Percentiles rank a stretch among this genome's conserved stretches.
Evolutionary conservation across 352 stramenopile species (phyloP).

Genomic region (Phytopythium kandeliae): DNA sequence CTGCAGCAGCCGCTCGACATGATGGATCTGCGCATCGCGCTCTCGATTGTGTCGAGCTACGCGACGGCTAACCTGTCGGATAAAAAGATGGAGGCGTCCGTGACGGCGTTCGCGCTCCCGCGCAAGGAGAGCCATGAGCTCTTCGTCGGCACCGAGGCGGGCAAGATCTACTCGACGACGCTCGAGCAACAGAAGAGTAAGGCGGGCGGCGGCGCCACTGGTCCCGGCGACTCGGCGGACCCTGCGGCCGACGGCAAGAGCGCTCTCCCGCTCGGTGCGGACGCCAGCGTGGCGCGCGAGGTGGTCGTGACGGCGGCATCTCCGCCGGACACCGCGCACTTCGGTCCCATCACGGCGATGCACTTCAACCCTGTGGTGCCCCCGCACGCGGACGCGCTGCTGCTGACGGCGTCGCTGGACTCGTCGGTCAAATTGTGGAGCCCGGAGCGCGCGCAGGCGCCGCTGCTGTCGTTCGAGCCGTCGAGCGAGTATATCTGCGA

Average conservation of each 20-base stretch:
- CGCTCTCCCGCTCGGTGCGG: slow-evolving; percentile 17
- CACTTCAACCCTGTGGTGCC: slow-evolving; percentile 76
- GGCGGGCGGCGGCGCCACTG: slow-evolving; percentile 9
- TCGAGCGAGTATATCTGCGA: slow-evolving; percentile 88
- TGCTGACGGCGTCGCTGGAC: slow-evolving; percentile 82
- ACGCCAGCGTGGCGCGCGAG: slow-evolving; percentile 30
- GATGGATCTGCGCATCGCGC: slow-evolving; percentile 75
- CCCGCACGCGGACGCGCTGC: slow-evolving; percentile 61
- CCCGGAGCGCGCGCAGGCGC: slow-evolving; percentile 58
- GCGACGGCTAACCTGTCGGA: slow-evolving; percentile 54
- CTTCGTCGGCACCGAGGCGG: slow-evolving; percentile 79
- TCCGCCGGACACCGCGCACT: slow-evolving; percentile 69
- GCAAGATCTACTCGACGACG: slow-evolving; percentile 73
- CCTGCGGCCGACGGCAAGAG: slow-evolving; percentile 36
- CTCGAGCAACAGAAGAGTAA: slow-evolving; percentile 76
- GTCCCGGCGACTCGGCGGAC: slow-evolving; percentile 13
- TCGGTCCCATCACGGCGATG: slow-evolving; percentile 79
- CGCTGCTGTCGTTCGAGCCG: slow-evolving; percentile 78
- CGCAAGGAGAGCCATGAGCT: slow-evolving; percentile 81
- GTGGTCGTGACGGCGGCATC: slow-evolving; percentile 57
- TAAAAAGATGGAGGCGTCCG: slow-evolving; percentile 84
- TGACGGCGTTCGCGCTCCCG: slow-evolving; percentile 78
- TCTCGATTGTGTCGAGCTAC: slow-evolving; percentile 76
- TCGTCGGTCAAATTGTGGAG: slow-evolving; percentile 88
- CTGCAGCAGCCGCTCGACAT: slow-evolving; percentile 81